Percentiles rank a stretch among this genome's conserved stretches.
Conservation (phyloP, 2,329 filamentous ascomycete species). For the Scolecobasidium constrictum region DNA sequence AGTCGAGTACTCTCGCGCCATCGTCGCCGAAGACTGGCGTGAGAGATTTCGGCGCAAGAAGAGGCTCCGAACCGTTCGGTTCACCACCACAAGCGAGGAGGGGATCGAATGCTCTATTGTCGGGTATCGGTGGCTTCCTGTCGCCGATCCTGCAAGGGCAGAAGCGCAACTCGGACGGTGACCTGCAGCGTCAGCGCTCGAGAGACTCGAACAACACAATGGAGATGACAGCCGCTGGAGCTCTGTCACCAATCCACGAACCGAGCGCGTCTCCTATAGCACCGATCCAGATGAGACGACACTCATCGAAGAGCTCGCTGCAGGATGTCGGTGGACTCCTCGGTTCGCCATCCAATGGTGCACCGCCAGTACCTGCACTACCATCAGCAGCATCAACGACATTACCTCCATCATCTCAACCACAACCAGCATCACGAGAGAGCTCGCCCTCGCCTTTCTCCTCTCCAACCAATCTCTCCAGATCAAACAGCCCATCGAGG, state of each 20-base stretch:
- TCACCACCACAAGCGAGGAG: conserved; percentile 1
- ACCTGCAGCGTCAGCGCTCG: neutral
- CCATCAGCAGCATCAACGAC: too few species aligned
- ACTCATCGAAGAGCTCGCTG: conserved; percentile 6
- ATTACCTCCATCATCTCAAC: too few species aligned
- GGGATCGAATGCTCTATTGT: conserved; percentile 1
- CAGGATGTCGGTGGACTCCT: conserved; percentile 10
- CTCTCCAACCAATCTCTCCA: too few species aligned
- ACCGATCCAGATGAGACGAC: conserved; percentile 1
- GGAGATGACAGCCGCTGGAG: neutral
- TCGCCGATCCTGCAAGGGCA: conserved; percentile 5
- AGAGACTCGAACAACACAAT: neutral
- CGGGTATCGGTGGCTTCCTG: conserved; percentile 9
- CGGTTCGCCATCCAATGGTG: neutral
- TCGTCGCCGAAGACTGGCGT: conserved; percentile 1
- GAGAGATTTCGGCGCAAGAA: conserved; percentile 3
- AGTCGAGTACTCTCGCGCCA: conserved; percentile 7
- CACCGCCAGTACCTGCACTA: too few species aligned
- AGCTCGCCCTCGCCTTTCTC: too few species aligned
- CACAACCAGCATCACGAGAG: too few species aligned
- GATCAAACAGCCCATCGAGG: too few species aligned
- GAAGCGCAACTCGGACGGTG: neutral
- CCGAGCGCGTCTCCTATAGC: neutral
- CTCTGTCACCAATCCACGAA: neutral
- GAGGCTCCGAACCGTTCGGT: conserved; percentile 2